phyloP scores from a whole-genome alignment of 352 stramenopile genomes.

The Pythium periplocum region DNA sequence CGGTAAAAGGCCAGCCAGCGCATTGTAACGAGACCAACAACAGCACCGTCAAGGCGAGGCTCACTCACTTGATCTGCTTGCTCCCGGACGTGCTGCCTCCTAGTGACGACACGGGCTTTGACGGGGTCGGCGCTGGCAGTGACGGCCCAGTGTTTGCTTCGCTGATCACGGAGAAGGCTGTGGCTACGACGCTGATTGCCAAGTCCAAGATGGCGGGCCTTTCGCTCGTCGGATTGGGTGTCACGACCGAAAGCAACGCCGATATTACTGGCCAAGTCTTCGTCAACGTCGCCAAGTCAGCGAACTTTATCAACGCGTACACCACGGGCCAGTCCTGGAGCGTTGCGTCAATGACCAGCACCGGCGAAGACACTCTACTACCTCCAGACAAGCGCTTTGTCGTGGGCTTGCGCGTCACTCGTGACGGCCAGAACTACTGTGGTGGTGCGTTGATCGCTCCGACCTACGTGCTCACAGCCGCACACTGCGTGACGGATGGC shows the following conservation, averaged over 20 bases:
- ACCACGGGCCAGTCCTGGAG: conserved; percentile 17
- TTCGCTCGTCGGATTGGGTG: conserved; percentile 12
- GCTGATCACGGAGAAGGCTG: background rate
- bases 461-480: conserved; percentile 31
- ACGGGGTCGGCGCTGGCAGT: too few relatives aligned
- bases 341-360: background rate
- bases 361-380: conserved; percentile 3
- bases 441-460: conserved; percentile 29
- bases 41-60: too few relatives aligned
- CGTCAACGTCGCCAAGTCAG: conserved; percentile 19
- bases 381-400: conserved; percentile 13
- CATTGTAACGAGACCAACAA: too few relatives aligned
- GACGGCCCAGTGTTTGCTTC: too few relatives aligned
- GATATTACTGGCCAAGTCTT: conserved; percentile 10
- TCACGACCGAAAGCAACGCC: background rate
- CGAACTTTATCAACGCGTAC: conserved; percentile 29
- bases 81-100: too few relatives aligned
- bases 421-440: conserved; percentile 27
- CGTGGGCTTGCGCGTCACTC: conserved; percentile 13
- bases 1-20: too few relatives aligned
- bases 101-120: too few relatives aligned
- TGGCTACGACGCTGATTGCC: conserved; percentile 5
- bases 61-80: too few relatives aligned
- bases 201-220: conserved; percentile 2
- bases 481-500: conserved; percentile 23